Evolutionary conservation across 2,329 filamentous ascomycete genomes (phyloP).

Genomic region (Elsinoe ampelina): DNA sequence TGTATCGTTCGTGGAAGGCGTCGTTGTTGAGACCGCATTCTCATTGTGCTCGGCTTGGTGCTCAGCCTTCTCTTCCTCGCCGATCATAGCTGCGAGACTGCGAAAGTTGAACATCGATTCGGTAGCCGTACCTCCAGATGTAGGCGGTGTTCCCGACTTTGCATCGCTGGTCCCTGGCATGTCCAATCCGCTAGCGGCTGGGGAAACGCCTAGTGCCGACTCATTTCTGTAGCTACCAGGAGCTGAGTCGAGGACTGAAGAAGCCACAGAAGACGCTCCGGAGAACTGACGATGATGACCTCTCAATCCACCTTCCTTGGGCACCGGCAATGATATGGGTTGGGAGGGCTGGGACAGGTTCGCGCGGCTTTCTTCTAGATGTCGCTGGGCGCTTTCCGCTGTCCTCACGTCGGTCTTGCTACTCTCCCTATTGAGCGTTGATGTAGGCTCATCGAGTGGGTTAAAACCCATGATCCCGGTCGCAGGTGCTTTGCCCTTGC

Average conservation of each 20-base stretch:
- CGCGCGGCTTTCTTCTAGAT: conserved; percentile 38
- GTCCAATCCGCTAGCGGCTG: conserved; percentile 38
- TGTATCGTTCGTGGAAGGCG: conserved; percentile 11
- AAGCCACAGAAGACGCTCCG: conserved; percentile 74
- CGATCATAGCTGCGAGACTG: conserved; percentile 77
- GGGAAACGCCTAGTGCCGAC: conserved; percentile 30
- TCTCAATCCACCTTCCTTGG: conserved; percentile 17
- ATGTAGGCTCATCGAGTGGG: conserved; percentile 34
- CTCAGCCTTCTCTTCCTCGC: conserved; percentile 47
- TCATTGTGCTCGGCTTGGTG: conserved; percentile 33
- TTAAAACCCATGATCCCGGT: conserved; percentile 34
- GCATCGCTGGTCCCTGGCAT: background rate
- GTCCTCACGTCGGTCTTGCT: conserved; percentile 16
- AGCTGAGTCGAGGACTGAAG: conserved; percentile 62
- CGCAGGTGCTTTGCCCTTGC: conserved; percentile 41
- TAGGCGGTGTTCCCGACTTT: conserved; percentile 35
- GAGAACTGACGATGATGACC: conserved; percentile 61
- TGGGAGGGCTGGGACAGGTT: conserved; percentile 28
- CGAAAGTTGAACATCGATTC: conserved; percentile 90
- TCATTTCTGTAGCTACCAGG: conserved; percentile 34
- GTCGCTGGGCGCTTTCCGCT: conserved; percentile 34
- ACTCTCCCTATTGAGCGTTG: conserved; percentile 30
- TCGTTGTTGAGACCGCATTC: conserved; percentile 19
- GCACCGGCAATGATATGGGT: conserved; percentile 21
- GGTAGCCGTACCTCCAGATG: conserved; percentile 41